Evolutionary conservation across 306 rosid species (phyloP), one percentile per base, ranked within the genome.

Genomic region (Quercus ilex): DNA sequence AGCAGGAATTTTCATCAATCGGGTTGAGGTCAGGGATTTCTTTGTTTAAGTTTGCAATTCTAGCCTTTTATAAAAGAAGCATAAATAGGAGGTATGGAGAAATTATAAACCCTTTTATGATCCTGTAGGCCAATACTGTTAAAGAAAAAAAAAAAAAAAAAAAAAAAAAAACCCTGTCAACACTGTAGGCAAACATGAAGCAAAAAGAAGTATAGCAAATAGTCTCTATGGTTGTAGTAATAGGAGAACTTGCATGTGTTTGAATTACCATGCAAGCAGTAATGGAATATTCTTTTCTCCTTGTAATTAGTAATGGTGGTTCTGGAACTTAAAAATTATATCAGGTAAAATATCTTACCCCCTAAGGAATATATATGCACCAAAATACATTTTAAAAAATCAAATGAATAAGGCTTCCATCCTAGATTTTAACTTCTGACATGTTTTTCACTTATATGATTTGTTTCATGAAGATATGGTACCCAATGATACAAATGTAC

Each of bases 1-100:
- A 74, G 93, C 94, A 18, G 99, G 99, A 81, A 89, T 94, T 82
- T 94, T 94, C 70, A 10, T 87, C 80, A 92, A 92, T 80, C 89
- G 99, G 74, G 95, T 92, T 85, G 97, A 94, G 97, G 99, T 94
- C 63, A 62, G 88, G 73, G 38, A 73, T 74, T 78, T 51, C 38
- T 52, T 77, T 59, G 60, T 84, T 77, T 38, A 55, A 67, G 74
- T 76, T 74, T 52, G 8, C 33, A 55, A 70, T 53, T 55, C 35
- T 81, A 71, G 33, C 74, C 55, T 56, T 75, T 71, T 17, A 28
- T 53, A 49, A 79, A 21, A 68, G 25, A 28, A 62, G 76, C 43
- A 15, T 62, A 46, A 62, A 77, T 67, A 67, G 73, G 43, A 74
- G 53, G 70, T 59, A 21, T 41, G 52, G 69, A 21, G 4, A 26